Evolutionary conservation across 2,329 filamentous ascomycete genomes (phyloP), one percentile per base, ranked within the genome.

Genomic region (Orbilia oligospora): DNA sequence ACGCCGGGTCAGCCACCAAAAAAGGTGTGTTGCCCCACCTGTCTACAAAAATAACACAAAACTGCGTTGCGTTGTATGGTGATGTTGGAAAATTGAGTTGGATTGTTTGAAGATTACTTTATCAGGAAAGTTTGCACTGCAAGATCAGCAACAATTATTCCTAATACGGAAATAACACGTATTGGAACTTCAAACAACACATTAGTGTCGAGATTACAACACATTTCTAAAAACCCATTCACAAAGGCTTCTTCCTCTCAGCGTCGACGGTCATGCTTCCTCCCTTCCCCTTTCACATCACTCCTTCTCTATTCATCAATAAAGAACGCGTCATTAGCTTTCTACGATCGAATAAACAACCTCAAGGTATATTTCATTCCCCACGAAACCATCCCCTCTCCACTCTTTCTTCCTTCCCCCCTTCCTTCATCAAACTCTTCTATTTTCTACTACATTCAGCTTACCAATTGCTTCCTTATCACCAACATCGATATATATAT

Each of bases 271-370:
- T 8, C 10, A 1, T 33, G 27, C 24, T 36, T 27, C 9, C 53
- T 70, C 48, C 33, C 36, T 70, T n/a, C 14, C 53, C 41, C 3
- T 61, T 70, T n/a, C 36, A 70, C 20, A 24, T 67, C 27, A 36
- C 63, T 38, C 6, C 63, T 3, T 38, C 12, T 10, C 14, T 5
- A 36, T 58, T 9, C 18, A 38, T 5, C 27, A 38, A 5, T 18
- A 30, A 10, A 22, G 3, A 36, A 58, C 30, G 12, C 53, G 27
- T 58, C 24, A 27, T 6, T 10, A 20, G 10, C 48, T 20, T 24
- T n/a, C 10, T 8, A 18, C 16, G n/a, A 20, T 20, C 6, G n/a
- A 46, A 46, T 6, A 18, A 46, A 18, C n/a, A 8, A 18, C 2
- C 18, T 6, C n/a, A 46, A 46, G 48, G 48, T 51, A 51, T 14